phyloP scores from a whole-genome alignment of 164 flowering plant genomes.

The Vitis rotundifolia region DNA sequence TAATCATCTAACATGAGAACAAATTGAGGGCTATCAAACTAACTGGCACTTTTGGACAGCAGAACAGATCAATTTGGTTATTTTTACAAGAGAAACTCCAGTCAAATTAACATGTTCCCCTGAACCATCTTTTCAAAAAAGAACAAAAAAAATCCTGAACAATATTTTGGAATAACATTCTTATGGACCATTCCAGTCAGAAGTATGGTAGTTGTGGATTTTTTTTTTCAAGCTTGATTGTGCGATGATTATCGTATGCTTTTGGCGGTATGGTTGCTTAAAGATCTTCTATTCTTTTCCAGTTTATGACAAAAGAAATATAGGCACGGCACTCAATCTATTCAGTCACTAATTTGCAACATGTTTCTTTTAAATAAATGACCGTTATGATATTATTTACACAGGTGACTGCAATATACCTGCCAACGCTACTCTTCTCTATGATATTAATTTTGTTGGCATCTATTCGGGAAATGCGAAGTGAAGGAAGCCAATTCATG shows the following conservation, averaged over 20 bases:
- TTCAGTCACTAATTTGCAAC: background rate
- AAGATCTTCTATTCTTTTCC: background rate
- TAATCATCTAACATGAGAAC: too few relatives aligned
- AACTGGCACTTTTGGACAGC: too few relatives aligned
- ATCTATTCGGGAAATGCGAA: constrained; percentile 63
- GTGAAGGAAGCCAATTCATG: constrained; percentile 5
- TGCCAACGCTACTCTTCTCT: constrained; percentile 83
- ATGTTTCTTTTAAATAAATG: too few relatives aligned
- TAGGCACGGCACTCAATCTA: background rate
- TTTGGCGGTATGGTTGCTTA: background rate
- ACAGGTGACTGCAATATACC: constrained; percentile 96
- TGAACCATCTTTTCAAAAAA: too few relatives aligned
- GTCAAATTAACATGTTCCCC: too few relatives aligned
- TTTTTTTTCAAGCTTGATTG: background rate
- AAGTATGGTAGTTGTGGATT: too few relatives aligned
- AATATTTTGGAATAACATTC: too few relatives aligned
- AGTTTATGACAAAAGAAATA: background rate
- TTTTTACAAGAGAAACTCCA: too few relatives aligned
- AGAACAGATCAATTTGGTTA: too few relatives aligned
- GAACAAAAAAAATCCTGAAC: too few relatives aligned
- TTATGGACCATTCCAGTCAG: too few relatives aligned
- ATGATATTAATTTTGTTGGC: constrained; percentile 74
- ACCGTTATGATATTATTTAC: background rate
- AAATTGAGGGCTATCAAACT: too few relatives aligned
- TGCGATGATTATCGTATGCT: background rate